These are phyloP conservation scores for Cryptosporidium parvum DNA, from an alignment of 169 alveolate genomes.

Conservation along the genomic window DNA sequence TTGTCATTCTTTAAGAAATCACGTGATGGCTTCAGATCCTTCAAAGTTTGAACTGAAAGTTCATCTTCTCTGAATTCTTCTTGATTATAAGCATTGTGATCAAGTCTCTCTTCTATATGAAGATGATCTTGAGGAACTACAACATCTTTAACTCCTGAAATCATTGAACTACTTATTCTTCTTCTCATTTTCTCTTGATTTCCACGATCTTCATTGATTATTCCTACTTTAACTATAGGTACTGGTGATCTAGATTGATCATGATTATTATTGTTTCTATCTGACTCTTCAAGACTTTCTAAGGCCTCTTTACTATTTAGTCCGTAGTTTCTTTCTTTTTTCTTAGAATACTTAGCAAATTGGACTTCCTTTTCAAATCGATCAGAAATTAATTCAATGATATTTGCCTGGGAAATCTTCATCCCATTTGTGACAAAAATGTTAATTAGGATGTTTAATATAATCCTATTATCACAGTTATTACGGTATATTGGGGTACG, in stretches of 20 bases:
- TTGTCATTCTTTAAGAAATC: slow-evolving; percentile 12
- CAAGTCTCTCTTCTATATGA: background rate
- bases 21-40: background rate
- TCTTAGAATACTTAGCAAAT: background rate
- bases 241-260: background rate
- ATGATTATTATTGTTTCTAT: too few relatives aligned
- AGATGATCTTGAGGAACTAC: background rate
- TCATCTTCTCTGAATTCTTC: background rate
- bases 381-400: slow-evolving; percentile 1
- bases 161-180: slow-evolving; percentile 41
- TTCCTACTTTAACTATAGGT: background rate
- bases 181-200: background rate
- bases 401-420: slow-evolving; percentile 32
- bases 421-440: slow-evolving; percentile 51
- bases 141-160: background rate
- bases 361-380: slow-evolving; percentile 19
- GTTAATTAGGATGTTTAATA: slow-evolving; percentile 26
- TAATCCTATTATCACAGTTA: slow-evolving; percentile 39
- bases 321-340: background rate
- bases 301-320: background rate
- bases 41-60: background rate
- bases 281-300: background rate
- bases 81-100: background rate
- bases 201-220: background rate
- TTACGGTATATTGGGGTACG: background rate